Evolutionary conservation across 1,284 basidiomycete genomes (phyloP).

Genomic region (Rhodotorula sp.): DNA sequence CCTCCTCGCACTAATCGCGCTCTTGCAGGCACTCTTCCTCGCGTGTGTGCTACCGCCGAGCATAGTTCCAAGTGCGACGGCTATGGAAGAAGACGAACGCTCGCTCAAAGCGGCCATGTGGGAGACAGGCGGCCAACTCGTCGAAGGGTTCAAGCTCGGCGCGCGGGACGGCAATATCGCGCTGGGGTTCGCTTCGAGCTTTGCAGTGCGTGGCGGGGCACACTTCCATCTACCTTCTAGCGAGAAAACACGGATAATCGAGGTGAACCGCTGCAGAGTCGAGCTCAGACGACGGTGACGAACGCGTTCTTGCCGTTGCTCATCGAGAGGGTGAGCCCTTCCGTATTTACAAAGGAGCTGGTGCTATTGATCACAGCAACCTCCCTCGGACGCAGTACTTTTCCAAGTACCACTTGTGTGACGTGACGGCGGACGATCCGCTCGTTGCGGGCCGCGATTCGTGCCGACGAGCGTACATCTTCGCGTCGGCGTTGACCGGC

Average conservation of each 20-base stretch:
- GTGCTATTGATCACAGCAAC: background rate
- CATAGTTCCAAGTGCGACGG: background rate
- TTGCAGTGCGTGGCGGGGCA: conserved; percentile 25
- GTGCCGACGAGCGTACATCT: conserved; percentile 38
- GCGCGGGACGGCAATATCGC: conserved; percentile 17
- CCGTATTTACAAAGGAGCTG: background rate
- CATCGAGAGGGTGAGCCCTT: conserved; percentile 30
- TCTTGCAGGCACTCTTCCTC: background rate
- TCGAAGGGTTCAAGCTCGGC: conserved; percentile 32
- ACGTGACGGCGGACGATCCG: background rate
- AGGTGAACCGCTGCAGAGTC: conserved; percentile 1
- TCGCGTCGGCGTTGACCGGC: conserved; percentile 39
- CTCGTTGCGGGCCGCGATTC: background rate
- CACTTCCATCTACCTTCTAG: too few relatives aligned
- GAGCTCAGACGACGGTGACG: conserved; percentile 21
- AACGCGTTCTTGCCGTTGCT: conserved; percentile 39
- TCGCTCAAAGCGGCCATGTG: background rate
- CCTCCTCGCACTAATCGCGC: background rate
- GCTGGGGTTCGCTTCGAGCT: conserved; percentile 31
- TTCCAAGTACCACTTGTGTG: conserved; percentile 10
- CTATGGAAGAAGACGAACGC: background rate
- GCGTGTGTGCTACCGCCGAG: background rate
- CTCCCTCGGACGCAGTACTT: conserved; percentile 16
- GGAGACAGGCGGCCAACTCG: conserved; percentile 9
- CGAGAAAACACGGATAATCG: background rate